A percentile compares a stretch with the other conserved stretches of the same genome.
phyloP scores from a whole-genome alignment of 495 filamentous ascomycete genomes.

The Penicillium tannophilum region DNA sequence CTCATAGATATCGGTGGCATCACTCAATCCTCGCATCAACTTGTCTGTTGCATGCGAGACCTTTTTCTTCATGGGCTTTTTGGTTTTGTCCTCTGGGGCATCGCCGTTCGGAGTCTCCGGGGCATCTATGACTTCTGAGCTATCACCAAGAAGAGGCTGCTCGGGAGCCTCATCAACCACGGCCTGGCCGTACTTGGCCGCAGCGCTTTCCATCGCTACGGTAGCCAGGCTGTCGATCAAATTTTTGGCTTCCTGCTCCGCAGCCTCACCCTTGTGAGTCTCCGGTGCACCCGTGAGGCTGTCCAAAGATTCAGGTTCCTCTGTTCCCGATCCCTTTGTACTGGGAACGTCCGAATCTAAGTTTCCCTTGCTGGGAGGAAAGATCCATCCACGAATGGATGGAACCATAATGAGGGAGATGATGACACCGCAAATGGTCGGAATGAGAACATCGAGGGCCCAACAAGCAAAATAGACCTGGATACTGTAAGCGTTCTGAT shows the following conservation, averaged over 20 bases:
- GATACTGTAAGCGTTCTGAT: background rate
- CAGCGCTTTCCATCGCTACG: slow-evolving; percentile 73
- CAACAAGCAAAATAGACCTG: slow-evolving; percentile 76
- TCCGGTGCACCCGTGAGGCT: slow-evolving; percentile 82
- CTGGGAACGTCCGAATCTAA: slow-evolving; percentile 59
- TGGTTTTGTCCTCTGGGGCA: slow-evolving; percentile 74
- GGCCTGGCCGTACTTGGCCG: slow-evolving; percentile 67
- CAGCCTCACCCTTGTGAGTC: slow-evolving; percentile 82
- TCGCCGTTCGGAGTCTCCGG: slow-evolving; percentile 61
- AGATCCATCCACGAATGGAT: slow-evolving; percentile 62
- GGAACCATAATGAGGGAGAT: slow-evolving; percentile 70
- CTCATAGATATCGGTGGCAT: slow-evolving; percentile 79
- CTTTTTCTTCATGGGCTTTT: slow-evolving; percentile 76
- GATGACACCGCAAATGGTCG: slow-evolving; percentile 55
- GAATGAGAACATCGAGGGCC: slow-evolving; percentile 73
- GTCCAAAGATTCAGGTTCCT: slow-evolving; percentile 73
- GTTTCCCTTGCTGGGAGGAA: slow-evolving; percentile 72
- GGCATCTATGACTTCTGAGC: slow-evolving; percentile 56
- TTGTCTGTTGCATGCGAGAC: slow-evolving; percentile 77
- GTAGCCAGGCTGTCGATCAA: slow-evolving; percentile 75
- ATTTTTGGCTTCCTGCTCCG: slow-evolving; percentile 82
- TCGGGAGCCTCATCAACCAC: slow-evolving; percentile 47
- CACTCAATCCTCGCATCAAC: slow-evolving; percentile 73
- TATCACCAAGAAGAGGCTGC: slow-evolving; percentile 58
- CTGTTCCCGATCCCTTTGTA: slow-evolving; percentile 68